phyloP scores from a whole-genome alignment of 23 red algal species.

The Gracilariopsis chorda region DNA sequence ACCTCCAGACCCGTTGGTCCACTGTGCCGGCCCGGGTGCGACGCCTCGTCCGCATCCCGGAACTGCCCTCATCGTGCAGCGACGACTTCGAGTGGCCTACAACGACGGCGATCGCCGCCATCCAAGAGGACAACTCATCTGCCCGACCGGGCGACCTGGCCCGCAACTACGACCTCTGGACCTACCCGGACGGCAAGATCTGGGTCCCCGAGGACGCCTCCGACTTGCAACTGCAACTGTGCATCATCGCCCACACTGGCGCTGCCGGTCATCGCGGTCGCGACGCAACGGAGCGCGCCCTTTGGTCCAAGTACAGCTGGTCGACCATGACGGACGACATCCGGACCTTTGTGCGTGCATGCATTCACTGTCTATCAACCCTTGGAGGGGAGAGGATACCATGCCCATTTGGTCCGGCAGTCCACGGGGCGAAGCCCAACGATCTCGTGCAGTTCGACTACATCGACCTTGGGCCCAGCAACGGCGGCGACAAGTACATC shows the following conservation, averaged over 20 bases:
- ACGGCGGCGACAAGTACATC: not conserved
- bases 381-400: slow-evolving; percentile 25
- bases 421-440: slow-evolving; percentile 8
- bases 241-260: slow-evolving; percentile 5
- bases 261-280: slow-evolving; percentile 17
- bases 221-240: slow-evolving; percentile 22
- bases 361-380: slow-evolving; percentile 38
- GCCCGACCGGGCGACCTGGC: not conserved
- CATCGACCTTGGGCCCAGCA: not conserved
- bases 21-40: not conserved
- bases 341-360: slow-evolving; percentile 11
- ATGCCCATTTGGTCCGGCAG: slow-evolving; percentile 1
- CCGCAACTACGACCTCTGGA: not conserved
- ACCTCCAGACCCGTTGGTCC: slow-evolving; percentile 31
- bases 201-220: slow-evolving; percentile 21
- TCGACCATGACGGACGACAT: not conserved
- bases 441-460: slow-evolving; percentile 47
- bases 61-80: not conserved
- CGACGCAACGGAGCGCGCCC: not conserved
- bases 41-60: not conserved
- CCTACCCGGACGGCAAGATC: not conserved
- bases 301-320: not conserved
- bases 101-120: not conserved
- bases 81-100: slow-evolving; percentile 9
- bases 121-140: not conserved